These are phyloP conservation scores for Tylopilus felleus DNA, from an alignment of 768 basidiomycete genomes.

Conservation along the genomic window DNA sequence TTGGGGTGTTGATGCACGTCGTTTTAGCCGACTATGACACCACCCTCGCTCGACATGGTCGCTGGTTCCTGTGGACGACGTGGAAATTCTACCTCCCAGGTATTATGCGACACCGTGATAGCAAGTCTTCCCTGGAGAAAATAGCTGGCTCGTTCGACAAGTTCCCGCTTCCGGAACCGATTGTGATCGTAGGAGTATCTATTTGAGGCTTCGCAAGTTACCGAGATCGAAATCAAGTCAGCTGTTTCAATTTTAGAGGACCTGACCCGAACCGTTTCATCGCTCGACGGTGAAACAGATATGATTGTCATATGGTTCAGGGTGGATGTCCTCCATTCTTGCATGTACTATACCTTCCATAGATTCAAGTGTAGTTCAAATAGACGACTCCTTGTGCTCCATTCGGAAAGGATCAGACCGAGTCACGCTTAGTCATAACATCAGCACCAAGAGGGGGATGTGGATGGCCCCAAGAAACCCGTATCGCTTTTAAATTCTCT, in stretches of 20 bases:
- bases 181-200: constrained; percentile 14
- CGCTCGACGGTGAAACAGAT: background rate
- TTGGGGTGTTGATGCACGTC: background rate
- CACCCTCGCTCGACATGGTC: constrained; percentile 56
- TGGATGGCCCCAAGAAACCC: background rate
- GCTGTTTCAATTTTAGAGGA: constrained; percentile 4
- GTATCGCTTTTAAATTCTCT: constrained; percentile 1
- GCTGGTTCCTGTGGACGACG: constrained; percentile 74
- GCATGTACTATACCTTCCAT: background rate
- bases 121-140: constrained; percentile 41
- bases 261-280: background rate
- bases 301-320: background rate
- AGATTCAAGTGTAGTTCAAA: background rate
- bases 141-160: constrained; percentile 53
- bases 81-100: constrained; percentile 56
- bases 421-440: constrained; percentile 27
- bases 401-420: background rate
- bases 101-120: constrained; percentile 28
- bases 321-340: background rate
- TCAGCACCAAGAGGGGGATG: background rate
- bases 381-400: background rate
- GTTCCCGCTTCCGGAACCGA: constrained; percentile 27
- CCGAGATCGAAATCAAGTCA: background rate
- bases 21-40: constrained; percentile 63
- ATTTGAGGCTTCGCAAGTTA: constrained; percentile 6